Evolutionary conservation across 1,284 basidiomycete species (phyloP).

Genomic region (Ceratorhiza oryzae-sativae): DNA sequence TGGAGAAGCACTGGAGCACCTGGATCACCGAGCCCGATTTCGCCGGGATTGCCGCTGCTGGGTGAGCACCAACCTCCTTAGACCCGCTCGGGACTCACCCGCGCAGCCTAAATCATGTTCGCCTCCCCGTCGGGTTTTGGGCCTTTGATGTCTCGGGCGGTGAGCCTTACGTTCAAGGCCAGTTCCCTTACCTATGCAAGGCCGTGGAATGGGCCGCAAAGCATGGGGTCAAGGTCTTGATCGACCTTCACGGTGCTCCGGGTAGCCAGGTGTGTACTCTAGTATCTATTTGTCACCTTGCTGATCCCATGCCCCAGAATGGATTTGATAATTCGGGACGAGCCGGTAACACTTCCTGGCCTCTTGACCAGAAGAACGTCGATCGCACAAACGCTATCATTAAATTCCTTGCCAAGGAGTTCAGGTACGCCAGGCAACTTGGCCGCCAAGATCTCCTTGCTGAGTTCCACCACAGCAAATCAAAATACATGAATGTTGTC

Average conservation of each 20-base stretch:
- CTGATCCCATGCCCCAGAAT: slow-evolving; percentile 42
- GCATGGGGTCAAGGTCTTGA: slow-evolving; percentile 79
- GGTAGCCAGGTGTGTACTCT: slow-evolving; percentile 63
- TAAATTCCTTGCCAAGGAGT: slow-evolving; percentile 59
- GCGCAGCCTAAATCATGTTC: slow-evolving; percentile 40
- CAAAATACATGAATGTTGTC: slow-evolving; percentile 49
- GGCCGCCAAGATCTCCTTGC: slow-evolving; percentile 43
- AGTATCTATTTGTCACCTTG: no score
- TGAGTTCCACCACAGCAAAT: slow-evolving; percentile 53
- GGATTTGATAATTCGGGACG: slow-evolving; percentile 91
- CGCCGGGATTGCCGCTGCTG: slow-evolving; percentile 43
- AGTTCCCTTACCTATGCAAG: slow-evolving; percentile 57
- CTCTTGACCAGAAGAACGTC: slow-evolving; percentile 68
- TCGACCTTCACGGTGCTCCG: slow-evolving; percentile 79
- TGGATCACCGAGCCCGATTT: slow-evolving; percentile 85
- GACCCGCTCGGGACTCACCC: neutral
- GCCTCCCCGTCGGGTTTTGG: slow-evolving; percentile 89
- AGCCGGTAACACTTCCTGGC: slow-evolving; percentile 71
- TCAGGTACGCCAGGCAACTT: slow-evolving; percentile 44
- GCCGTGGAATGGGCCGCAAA: slow-evolving; percentile 82
- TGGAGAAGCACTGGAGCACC: slow-evolving; percentile 78
- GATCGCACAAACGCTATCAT: slow-evolving; percentile 75
- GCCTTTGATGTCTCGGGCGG: slow-evolving; percentile 82
- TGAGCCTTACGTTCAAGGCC: slow-evolving; percentile 86
- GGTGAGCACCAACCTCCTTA: neutral